A percentile compares a stretch with the other conserved stretches of the same genome.
These are phyloP conservation scores for Metarhizium guizhouense DNA, from an alignment of 2,329 filamentous ascomycete genomes.

Conservation along the genomic window DNA sequence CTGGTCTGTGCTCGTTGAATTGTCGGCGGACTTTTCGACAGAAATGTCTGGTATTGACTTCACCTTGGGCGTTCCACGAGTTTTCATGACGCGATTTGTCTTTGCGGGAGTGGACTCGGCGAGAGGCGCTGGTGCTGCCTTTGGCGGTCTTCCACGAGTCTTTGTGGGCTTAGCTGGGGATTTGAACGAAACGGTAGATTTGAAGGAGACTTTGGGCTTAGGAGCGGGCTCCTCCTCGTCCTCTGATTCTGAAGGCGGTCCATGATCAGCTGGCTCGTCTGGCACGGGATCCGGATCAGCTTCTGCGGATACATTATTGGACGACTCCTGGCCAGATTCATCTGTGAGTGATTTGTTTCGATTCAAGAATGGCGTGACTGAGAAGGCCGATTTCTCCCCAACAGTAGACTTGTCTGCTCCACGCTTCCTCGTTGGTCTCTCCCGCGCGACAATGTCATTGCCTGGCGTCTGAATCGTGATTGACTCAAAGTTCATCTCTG, in stretches of 20 bases:
- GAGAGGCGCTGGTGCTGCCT: conserved; percentile 34
- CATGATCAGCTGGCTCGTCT: not conserved
- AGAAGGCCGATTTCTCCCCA: conserved; percentile 86
- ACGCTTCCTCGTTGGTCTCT: conserved; percentile 45
- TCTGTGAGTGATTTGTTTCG: conserved; percentile 50
- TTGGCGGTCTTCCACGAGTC: conserved; percentile 36
- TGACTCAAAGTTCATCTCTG: conserved; percentile 36
- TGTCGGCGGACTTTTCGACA: conserved; percentile 32
- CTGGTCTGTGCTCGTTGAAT: conserved; percentile 20
- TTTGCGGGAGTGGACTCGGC: conserved; percentile 35
- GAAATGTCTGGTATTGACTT: conserved; percentile 6
- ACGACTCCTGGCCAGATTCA: conserved; percentile 19
- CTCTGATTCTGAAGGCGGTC: conserved; percentile 15
- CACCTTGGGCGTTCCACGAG: conserved; percentile 4
- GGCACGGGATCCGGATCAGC: conserved; percentile 22
- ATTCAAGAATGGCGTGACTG: conserved; percentile 88
- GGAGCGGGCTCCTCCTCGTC: conserved; percentile 6
- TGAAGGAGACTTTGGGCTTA: conserved; percentile 9
- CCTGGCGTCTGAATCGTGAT: conserved; percentile 38
- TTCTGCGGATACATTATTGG: conserved; percentile 11
- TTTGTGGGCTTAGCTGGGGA: conserved; percentile 19
- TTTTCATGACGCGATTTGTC: conserved; percentile 27
- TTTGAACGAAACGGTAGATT: conserved; percentile 2
- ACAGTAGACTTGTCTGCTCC: conserved; percentile 42
- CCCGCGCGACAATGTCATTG: conserved; percentile 29